These are phyloP conservation scores for Naematelia aurantialba DNA, from an alignment of 768 basidiomycete genomes.

Conservation along the genomic window DNA sequence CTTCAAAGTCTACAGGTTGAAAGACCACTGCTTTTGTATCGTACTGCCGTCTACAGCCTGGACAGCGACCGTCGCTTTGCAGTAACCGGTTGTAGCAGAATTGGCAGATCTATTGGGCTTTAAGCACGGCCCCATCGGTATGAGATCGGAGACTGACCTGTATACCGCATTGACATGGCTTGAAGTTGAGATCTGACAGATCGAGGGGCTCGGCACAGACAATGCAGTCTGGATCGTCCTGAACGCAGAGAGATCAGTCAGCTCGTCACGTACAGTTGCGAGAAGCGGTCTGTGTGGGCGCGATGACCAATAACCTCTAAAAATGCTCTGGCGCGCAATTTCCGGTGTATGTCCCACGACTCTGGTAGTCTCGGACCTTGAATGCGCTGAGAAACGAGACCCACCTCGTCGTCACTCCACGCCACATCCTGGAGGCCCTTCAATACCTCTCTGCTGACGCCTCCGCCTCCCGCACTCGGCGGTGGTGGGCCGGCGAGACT, in stretches of 20 bases:
- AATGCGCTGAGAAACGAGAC: conserved; percentile 16
- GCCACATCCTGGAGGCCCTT: conserved; percentile 50
- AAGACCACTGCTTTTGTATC: conserved; percentile 90
- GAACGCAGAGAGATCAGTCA: conserved; percentile 5
- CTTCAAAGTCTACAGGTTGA: conserved; percentile 89
- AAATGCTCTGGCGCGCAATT: too few species aligned
- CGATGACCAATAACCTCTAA: too few species aligned
- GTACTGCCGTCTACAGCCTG: conserved; percentile 89
- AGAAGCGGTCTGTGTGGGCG: neutral
- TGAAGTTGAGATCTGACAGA: conserved; percentile 97
- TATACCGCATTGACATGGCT: conserved; percentile 97
- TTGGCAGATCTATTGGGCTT: conserved; percentile 74
- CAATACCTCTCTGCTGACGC: conserved; percentile 46
- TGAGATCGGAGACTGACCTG: conserved; percentile 60
- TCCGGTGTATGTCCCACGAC: neutral
- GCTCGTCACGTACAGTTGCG: neutral
- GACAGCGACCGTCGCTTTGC: conserved; percentile 93
- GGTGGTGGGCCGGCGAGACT: conserved; percentile 14
- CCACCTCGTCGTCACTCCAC: conserved; percentile 52
- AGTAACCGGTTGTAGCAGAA: conserved; percentile 99
- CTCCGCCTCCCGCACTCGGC: conserved; percentile 29
- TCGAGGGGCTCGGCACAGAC: conserved; percentile 99
- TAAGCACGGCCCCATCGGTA: neutral
- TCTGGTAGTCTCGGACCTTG: neutral
- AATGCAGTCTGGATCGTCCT: conserved; percentile 98